Conservation (phyloP, 805 yeast species). For the Pichia eremophila region DNA sequence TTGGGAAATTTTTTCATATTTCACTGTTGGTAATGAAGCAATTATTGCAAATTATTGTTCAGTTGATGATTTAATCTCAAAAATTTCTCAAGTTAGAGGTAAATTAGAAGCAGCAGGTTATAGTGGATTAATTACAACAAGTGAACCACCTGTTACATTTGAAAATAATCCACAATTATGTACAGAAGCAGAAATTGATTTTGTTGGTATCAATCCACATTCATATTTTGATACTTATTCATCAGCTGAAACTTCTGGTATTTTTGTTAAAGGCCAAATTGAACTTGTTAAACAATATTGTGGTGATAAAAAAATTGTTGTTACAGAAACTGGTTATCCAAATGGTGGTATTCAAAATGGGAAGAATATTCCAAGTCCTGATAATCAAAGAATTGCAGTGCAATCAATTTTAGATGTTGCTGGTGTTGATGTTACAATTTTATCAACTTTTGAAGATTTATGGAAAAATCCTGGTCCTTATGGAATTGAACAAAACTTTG, state of each 20-base stretch:
- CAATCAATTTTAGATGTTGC: constrained; percentile 47
- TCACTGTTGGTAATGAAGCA: constrained; percentile 89
- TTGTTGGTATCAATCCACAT: constrained; percentile 81
- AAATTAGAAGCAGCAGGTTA: constrained; percentile 61
- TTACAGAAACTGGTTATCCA: constrained; percentile 91
- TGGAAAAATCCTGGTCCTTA: constrained; percentile 85
- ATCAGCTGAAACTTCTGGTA: constrained; percentile 61
- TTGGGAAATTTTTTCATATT: constrained; percentile 68
- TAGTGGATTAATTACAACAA: constrained; percentile 66
- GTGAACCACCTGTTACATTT: constrained; percentile 82
- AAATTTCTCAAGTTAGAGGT: constrained; percentile 55
- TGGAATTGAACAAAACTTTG: constrained; percentile 83
- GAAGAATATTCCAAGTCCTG: constrained; percentile 56
- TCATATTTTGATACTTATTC: constrained; percentile 66
- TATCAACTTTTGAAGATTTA: constrained; percentile 73
- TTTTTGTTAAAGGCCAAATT: constrained; percentile 58
- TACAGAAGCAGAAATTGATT: constrained; percentile 58
- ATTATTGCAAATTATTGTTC: constrained; percentile 52
- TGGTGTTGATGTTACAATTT: constrained; percentile 54
- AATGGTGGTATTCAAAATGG: constrained; percentile 66
- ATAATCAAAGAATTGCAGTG: constrained; percentile 66
- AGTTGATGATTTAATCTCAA: constrained; percentile 51
- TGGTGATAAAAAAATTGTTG: constrained; percentile 41
- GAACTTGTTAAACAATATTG: constrained; percentile 47
- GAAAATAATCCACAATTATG: constrained; percentile 60